Conservation (phyloP, 1,284 basidiomycete species). For the Trichosporon sp. region DNA sequence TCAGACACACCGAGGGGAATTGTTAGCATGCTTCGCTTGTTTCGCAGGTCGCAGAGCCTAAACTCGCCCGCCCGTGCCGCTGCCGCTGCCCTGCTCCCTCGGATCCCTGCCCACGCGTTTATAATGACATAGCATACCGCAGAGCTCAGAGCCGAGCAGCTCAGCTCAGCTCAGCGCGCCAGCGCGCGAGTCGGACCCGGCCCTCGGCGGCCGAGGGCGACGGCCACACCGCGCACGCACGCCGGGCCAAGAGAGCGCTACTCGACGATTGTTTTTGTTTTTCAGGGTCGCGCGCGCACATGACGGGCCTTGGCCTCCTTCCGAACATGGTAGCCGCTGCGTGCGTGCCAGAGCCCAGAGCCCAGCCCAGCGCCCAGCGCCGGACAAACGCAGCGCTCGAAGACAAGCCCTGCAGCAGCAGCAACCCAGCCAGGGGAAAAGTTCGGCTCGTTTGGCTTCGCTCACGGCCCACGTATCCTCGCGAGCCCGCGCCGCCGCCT, state of each 20-base stretch:
- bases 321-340: neutral
- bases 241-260: neutral
- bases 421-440: neutral
- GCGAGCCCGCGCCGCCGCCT: neutral
- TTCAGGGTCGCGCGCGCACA: neutral
- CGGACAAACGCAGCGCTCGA: neutral
- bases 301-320: neutral
- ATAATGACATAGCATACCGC: neutral
- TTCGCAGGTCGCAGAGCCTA: neutral
- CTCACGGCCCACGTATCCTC: neutral
- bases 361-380: too few relatives aligned
- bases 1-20: neutral
- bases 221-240: too few relatives aligned
- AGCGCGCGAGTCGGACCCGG: neutral
- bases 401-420: neutral
- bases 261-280: neutral
- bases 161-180: neutral
- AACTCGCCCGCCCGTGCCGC: neutral
- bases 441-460: neutral
- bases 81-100: too few relatives aligned
- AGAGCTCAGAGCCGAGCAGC: too few relatives aligned
- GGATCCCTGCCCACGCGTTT: neutral
- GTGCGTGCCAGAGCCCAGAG: too few relatives aligned
- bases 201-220: slow-evolving; percentile 4
- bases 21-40: neutral